These are phyloP conservation scores for Capsicum chinense DNA, from an alignment of 257 asterid genomes.

Conservation along the genomic window DNA sequence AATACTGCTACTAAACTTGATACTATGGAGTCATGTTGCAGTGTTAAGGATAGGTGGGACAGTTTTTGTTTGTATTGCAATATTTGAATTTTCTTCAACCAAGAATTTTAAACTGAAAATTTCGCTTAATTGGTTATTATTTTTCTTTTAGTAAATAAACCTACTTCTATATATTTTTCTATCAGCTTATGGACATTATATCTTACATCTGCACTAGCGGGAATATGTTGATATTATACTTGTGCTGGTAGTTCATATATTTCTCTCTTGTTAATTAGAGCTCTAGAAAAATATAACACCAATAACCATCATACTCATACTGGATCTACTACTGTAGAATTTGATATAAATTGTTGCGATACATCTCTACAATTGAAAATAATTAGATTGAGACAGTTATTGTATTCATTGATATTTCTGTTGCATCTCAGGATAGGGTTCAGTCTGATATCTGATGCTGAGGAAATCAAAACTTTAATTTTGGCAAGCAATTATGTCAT, in stretches of 20 bases:
- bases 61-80: neutral
- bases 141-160: neutral
- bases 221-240: neutral
- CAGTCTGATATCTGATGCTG: slow-evolving; percentile 94
- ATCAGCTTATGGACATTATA: neutral
- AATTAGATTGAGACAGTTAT: neutral
- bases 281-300: neutral
- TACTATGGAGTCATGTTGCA: slow-evolving; percentile 98
- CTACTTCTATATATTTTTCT: neutral
- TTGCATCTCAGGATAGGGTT: slow-evolving; percentile 81
- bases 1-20: slow-evolving; percentile 94
- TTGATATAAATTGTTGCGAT: neutral
- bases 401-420: neutral
- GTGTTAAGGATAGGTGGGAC: slow-evolving; percentile 93
- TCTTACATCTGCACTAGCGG: neutral
- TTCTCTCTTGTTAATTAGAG: neutral
- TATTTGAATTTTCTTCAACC: neutral
- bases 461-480: slow-evolving; percentile 42
- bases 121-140: neutral
- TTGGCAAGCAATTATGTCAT: no score
- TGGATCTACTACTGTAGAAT: neutral
- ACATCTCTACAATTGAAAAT: neutral
- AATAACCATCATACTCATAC: neutral
- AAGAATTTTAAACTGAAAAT: neutral
- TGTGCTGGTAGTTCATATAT: neutral